Base-by-base conservation (phyloP, 768 basidiomycete genomes). In the Mycena leptocephala region DNA sequence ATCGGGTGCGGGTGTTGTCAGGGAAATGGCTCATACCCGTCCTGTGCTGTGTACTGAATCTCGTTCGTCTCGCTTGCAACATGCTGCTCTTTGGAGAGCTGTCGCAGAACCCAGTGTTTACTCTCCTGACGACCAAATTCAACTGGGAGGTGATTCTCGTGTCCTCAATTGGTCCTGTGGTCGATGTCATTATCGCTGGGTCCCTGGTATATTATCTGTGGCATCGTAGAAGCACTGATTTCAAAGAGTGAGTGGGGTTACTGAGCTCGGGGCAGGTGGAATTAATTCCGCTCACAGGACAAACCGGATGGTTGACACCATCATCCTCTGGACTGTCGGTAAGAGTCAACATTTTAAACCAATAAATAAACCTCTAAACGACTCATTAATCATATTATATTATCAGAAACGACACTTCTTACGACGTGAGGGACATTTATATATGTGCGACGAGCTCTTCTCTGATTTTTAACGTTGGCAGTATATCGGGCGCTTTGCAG, bases 301-400 rank as follows among this genome's bases (percentile, higher is more conserved):
- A 24, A 37, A 33, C 24, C 16, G 37, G 16, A 56, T 68, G 37
- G 67, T 41, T 4, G 67, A 68, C 22, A 56, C 32, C 20, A 32
- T 68, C 13, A 68, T 68, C 22, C 41, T 41, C 20, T 68, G 67
- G 67, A 28, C 67, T 20, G 37, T 68, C 18, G 63, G 59, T 61
- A 20, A 46, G 43, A 20, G 43, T 46, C 6, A 20, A 18, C 16
- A 18, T 20, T 46, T 46, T 6, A 18, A 3, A 1, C 43, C 5
- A 46, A 22, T n/a, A 18, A 20, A 46, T 6, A 22, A 18, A 14
- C 6, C 43, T 46, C 43, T 18, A 46, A 18, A n/a, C n/a, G 14
- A 18, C 20, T 46, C 2, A 2, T 41, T 3, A 8, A n/a, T n/a
- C n/a, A n/a, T n/a, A n/a, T n/a, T n/a, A n/a, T n/a, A n/a, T n/a